Base-by-base conservation (phyloP, 2,329 filamentous ascomycete species). In the Ascochyta pisi region DNA sequence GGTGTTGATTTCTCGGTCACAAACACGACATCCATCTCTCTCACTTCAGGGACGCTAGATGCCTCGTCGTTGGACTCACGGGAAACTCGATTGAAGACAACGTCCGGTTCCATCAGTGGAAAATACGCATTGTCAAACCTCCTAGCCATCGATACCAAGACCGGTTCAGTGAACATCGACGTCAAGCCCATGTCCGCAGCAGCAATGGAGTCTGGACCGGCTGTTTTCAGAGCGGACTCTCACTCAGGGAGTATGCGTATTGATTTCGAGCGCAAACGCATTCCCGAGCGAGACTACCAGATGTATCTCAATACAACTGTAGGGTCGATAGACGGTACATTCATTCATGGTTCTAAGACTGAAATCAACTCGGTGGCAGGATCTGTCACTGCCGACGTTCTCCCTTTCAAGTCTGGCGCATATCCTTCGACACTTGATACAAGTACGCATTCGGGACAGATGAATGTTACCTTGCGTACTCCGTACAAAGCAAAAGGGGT, bases 271-370 rank as follows among this genome's bases (percentile, higher is more conserved):
- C 64, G 67, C 50, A 71, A 71, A 46, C 58, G 58, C 3, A 74
- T 77, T 6, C 77, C 78, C 1, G 66, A 74, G 9, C 76, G 79
- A 33, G 74, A 79, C 49, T 81, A 79, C 55, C 67, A 73, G 19
- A 75, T 74, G 15, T 68, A 66, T 16, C 63, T 80, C 54, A 70
- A 75, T 41, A 76, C 72, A 0, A 69, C 62, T 1, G 77, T 75
- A 6, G 76, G 75, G 12, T 73, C 73, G 3, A 64, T 81, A 4
- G 64, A 67, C 9, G 77, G 77, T 0, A 69, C 60, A 1, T 77
- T 76, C 48, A 74, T 81, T 48, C 77, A 79, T 44, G 78, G 78
- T 16, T 70, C 71, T 2, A 60, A 60, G 2, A 78, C 77, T 5
- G 60, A 66, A 9, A 64, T 80, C 7, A 58, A 61, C 19, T 74